A percentile compares a stretch with the other conserved stretches of the same genome.
Evolutionary conservation across 177 flowering plant genomes (phyloP).

Genomic region (Vitis hybrid): DNA sequence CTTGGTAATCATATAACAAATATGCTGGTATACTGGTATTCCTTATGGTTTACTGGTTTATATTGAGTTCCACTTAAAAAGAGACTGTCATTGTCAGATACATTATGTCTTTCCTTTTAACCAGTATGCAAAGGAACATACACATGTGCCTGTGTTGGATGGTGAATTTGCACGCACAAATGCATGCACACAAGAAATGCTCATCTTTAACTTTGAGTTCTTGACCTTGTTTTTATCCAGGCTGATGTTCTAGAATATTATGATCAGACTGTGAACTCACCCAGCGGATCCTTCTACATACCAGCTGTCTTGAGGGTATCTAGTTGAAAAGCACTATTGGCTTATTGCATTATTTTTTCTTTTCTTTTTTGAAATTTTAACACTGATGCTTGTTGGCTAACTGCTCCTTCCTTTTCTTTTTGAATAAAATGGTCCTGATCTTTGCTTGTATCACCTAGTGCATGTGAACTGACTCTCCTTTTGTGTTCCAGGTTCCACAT

Average conservation of each 20-base stretch:
- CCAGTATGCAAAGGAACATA: background rate
- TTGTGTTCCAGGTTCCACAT: constrained; percentile 67
- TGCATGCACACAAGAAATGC: background rate
- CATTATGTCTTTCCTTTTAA: too few species aligned
- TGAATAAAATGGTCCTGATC: background rate
- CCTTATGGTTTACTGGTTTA: too few species aligned
- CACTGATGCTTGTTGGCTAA: background rate
- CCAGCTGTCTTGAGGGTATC: constrained; percentile 96
- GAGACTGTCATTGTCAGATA: too few species aligned
- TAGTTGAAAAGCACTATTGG: background rate
- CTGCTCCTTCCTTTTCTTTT: background rate
- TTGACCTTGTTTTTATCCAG: constrained; percentile 38
- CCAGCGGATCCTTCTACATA: constrained; percentile 82
- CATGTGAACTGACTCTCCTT: constrained; percentile 8
- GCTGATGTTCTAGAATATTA: constrained; percentile 98
- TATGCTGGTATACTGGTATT: too few species aligned
- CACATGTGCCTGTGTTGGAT: background rate
- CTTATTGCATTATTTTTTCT: constrained; percentile 8
- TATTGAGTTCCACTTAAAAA: too few species aligned
- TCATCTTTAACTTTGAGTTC: background rate
- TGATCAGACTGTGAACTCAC: constrained; percentile 85
- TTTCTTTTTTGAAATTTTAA: background rate
- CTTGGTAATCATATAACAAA: too few species aligned
- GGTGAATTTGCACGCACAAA: background rate
- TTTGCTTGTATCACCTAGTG: background rate